These are phyloP conservation scores for Brassica incana DNA, from an alignment of 345 rosid genomes.

Conservation along the genomic window DNA sequence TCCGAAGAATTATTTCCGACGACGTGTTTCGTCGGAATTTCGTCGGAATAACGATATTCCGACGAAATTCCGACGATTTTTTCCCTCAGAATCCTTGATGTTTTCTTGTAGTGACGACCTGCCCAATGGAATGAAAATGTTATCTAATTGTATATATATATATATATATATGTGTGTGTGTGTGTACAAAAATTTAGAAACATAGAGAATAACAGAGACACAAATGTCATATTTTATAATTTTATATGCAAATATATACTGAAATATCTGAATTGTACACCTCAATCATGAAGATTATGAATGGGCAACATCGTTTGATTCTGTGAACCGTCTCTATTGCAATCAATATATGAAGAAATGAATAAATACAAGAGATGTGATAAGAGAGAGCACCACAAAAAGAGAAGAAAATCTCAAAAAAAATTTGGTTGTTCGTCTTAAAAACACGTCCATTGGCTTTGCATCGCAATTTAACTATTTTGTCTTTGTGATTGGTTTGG, in stretches of 20 bases:
- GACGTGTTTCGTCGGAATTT: no score
- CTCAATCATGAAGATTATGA: conserved; percentile 22
- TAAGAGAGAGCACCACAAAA: conserved; percentile 25
- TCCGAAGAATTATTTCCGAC: no score
- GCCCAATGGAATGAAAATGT: neutral
- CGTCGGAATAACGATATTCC: no score
- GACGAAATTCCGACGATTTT: no score
- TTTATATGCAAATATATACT: neutral
- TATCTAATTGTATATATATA: neutral
- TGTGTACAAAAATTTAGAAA: neutral
- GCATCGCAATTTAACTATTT: conserved; percentile 29
- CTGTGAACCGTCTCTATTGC: conserved; percentile 24
- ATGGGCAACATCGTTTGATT: conserved; percentile 30
- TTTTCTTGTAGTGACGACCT: neutral
- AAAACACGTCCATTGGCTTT: conserved; percentile 31
- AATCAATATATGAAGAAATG: neutral
- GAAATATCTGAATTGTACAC: conserved; percentile 19
- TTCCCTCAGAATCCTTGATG: no score
- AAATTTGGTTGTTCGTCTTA: conserved; percentile 15
- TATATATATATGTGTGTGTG: no score
- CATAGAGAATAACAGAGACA: conserved; percentile 17
- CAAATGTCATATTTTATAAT: neutral
- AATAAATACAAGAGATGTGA: conserved; percentile 19
- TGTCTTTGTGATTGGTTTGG: conserved; percentile 37
- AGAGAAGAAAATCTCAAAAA: neutral